Evolutionary conservation across 441 rosid species (phyloP).

Genomic region (Populus hybrid): DNA sequence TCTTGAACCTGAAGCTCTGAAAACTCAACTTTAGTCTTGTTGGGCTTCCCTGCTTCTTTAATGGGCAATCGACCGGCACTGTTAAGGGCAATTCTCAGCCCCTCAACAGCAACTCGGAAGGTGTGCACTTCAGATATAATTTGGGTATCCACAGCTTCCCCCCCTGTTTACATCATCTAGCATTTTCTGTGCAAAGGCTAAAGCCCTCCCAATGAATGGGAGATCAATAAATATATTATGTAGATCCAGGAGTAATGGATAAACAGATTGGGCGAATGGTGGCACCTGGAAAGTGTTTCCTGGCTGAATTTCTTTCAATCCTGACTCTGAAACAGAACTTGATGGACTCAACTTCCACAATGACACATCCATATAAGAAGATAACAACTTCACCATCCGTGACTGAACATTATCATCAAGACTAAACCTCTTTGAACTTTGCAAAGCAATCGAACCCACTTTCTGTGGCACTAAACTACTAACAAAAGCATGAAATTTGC

Average conservation of each 20-base stretch:
- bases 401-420: conserved; percentile 49
- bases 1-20: conserved; percentile 68
- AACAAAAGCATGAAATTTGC: conserved; percentile 42
- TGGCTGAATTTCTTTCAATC: conserved; percentile 32
- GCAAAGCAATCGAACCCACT: conserved; percentile 28
- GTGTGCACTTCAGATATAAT: conserved; percentile 69
- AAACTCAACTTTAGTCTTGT: conserved; percentile 39
- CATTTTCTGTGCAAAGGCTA: conserved; percentile 66
- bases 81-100: conserved; percentile 75
- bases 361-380: conserved; percentile 42
- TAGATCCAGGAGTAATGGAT: conserved; percentile 75
- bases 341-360: conserved; percentile 21
- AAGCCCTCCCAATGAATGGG: conserved; percentile 68
- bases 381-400: conserved; percentile 55
- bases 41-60: conserved; percentile 31
- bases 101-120: conserved; percentile 84
- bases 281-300: conserved; percentile 48
- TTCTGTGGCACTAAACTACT: conserved; percentile 58
- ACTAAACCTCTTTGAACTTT: conserved; percentile 42
- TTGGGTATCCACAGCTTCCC: conserved; percentile 42
- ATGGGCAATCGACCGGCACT: conserved; percentile 60
- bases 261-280: conserved; percentile 73
- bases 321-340: conserved; percentile 30
- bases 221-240: conserved; percentile 64
- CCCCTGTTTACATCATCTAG: conserved; percentile 68